Evolutionary conservation across 2,329 filamentous ascomycete species (phyloP), one percentile per base, ranked within the genome.

Genomic region (Venturia asperata): DNA sequence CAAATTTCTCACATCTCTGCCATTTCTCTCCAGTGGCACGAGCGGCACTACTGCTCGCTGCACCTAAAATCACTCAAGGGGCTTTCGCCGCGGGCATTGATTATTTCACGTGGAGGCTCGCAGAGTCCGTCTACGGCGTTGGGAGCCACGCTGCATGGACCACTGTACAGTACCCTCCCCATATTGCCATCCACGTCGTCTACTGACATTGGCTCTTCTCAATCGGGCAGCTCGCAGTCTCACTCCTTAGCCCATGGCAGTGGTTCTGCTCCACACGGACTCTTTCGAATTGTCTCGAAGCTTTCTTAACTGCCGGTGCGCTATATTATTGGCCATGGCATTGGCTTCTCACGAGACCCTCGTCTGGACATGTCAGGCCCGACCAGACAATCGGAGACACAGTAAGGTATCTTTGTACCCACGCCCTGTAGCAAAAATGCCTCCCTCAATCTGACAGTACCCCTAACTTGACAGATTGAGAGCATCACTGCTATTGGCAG

Each of bases 221-320:
- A 34, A 41, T 42, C n/a, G 19, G 52, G 66, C 74, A 92, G 87
- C 80, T 96, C 58, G 82, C 83, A 66, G 82, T 94, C 77, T 87
- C 86, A 3, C 75, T 89, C 55, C 79, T 87, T 71, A 96, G 87
- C 75, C 91, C 94, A 7, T 99, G 94, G 92, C 91, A 97, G 75
- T 97, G 91, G 90, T 97, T 94, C 77, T 94, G 89, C 77, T 94
- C 92, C 1, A 93, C 92, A 0, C 85, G 94, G 60, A 96, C 94
- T 0, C 88, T 99, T 72, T 97, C 93, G 64, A 99, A 99, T 77
- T 94, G 88, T 63, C 80, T 97, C 5, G 94, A 99, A 79, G 91
- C 89, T n/a, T 90, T 89, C 0, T 78, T 99, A 70, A 97, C 93
- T 5, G 81, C 89, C 66, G 81, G 86, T 71, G 93, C 92, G 1